These are phyloP conservation scores for Rhododendron simsii DNA, from an alignment of 148 eudicot species.

Conservation along the genomic window DNA sequence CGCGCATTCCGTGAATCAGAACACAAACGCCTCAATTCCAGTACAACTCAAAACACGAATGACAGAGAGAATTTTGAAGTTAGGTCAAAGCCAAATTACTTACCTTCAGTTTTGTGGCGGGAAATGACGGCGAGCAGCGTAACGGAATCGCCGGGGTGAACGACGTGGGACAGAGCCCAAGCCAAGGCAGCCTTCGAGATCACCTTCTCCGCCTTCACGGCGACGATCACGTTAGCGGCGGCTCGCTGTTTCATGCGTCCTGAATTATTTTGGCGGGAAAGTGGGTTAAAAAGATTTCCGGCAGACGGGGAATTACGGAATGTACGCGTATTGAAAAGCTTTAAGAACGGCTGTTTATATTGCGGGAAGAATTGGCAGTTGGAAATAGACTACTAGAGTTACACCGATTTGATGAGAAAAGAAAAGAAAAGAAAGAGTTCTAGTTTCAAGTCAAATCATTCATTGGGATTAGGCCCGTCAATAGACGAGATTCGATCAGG, in stretches of 20 bases:
- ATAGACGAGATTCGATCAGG: no score
- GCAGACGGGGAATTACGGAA: neutral
- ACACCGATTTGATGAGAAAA: neutral
- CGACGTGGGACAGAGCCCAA: conserved; percentile 86
- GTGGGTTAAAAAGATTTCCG: neutral
- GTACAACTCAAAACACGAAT: neutral
- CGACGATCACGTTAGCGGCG: conserved; percentile 58
- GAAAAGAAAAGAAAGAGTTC: neutral
- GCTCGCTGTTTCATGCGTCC: conserved; percentile 8
- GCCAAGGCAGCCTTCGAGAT: conserved; percentile 60
- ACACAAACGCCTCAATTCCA: neutral
- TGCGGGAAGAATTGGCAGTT: neutral
- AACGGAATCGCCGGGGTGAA: conserved; percentile 64
- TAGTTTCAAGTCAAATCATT: no score
- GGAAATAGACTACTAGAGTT: no score
- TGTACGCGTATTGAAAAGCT: neutral
- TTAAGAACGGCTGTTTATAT: neutral
- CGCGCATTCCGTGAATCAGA: no score
- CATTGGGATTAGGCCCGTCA: neutral
- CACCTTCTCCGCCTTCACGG: conserved; percentile 67
- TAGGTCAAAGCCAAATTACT: neutral
- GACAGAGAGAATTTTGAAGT: neutral
- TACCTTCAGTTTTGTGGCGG: conserved; percentile 31
- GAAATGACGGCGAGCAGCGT: conserved; percentile 70
- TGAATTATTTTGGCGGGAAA: conserved; percentile 26